Evolutionary conservation across 345 rosid genomes (phyloP).

Genomic region (Gossypium stocksii): DNA sequence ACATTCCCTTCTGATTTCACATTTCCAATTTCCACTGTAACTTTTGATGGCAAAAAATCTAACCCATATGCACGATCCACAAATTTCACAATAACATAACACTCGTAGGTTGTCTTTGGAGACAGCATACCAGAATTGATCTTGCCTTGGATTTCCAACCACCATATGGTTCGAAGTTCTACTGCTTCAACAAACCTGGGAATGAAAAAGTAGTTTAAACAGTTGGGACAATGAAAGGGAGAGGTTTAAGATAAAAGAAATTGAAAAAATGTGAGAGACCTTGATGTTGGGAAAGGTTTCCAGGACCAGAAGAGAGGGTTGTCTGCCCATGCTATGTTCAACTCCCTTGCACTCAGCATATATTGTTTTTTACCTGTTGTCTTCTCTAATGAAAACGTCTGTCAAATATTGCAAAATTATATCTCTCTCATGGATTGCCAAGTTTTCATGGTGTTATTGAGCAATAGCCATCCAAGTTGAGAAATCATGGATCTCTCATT

Average conservation of each 20-base stretch:
- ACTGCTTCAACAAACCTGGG: constrained; percentile 36
- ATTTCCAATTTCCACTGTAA: constrained; percentile 22
- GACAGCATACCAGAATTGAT: constrained; percentile 30
- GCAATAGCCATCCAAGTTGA: background rate
- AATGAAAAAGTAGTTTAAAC: background rate
- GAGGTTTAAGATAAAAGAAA: background rate
- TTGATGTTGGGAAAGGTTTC: constrained; percentile 27
- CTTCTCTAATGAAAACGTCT: constrained; percentile 18
- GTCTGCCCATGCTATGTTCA: constrained; percentile 31
- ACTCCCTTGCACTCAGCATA: constrained; percentile 29
- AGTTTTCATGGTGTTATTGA: too few species aligned
- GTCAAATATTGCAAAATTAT: background rate
- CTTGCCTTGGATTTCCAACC: constrained; percentile 41
- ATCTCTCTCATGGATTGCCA: background rate
- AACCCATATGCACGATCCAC: constrained; percentile 37
- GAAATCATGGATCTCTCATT: background rate
- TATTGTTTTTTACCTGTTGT: constrained; percentile 27
- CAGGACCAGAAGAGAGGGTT: constrained; percentile 44
- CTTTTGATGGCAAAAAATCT: constrained; percentile 43
- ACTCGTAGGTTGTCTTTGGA: constrained; percentile 31
- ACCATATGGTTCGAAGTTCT: constrained; percentile 40
- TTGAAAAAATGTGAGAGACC: constrained; percentile 11
- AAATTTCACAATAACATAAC: constrained; percentile 38
- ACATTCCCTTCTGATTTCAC: constrained; percentile 16
- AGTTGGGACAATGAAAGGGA: background rate